phyloP scores from a whole-genome alignment of 441 rosid species.

The Gossypium trilobum region DNA sequence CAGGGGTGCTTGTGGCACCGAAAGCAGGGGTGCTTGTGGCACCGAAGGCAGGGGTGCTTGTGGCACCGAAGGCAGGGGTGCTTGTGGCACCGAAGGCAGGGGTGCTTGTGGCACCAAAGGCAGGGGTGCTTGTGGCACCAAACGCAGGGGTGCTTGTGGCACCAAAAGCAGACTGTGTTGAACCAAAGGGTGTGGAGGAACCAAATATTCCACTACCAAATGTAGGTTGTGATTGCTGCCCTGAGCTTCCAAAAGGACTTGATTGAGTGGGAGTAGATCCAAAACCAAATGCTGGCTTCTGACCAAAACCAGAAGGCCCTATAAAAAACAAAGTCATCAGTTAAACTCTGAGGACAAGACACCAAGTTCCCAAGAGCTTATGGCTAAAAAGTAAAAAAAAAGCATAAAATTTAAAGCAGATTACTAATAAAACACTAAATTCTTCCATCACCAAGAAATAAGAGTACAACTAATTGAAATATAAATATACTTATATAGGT shows the following conservation, averaged over 20 bases:
- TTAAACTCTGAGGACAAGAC: conserved; percentile 3
- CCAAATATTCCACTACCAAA: conserved; percentile 70
- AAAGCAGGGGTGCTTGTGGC: conserved; percentile 38
- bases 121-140: conserved; percentile 38
- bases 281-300: conserved; percentile 68
- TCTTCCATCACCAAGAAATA: background rate
- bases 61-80: conserved; percentile 43
- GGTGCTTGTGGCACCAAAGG: conserved; percentile 46
- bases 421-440: conserved; percentile 1
- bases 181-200: conserved; percentile 57
- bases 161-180: conserved; percentile 52
- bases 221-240: conserved; percentile 76
- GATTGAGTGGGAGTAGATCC: conserved; percentile 55
- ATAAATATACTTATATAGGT: background rate
- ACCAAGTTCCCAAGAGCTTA: background rate
- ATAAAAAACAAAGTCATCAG: conserved; percentile 3
- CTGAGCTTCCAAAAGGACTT: conserved; percentile 69
- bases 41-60: conserved; percentile 48
- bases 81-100: conserved; percentile 47
- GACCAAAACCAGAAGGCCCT: conserved; percentile 61
- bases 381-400: background rate
- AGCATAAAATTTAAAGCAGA: background rate
- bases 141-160: conserved; percentile 39
- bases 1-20: conserved; percentile 21
- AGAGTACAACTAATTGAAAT: background rate